Conservation (phyloP, 2,329 filamentous ascomycete genomes). For the Diaporthe helianthi region DNA sequence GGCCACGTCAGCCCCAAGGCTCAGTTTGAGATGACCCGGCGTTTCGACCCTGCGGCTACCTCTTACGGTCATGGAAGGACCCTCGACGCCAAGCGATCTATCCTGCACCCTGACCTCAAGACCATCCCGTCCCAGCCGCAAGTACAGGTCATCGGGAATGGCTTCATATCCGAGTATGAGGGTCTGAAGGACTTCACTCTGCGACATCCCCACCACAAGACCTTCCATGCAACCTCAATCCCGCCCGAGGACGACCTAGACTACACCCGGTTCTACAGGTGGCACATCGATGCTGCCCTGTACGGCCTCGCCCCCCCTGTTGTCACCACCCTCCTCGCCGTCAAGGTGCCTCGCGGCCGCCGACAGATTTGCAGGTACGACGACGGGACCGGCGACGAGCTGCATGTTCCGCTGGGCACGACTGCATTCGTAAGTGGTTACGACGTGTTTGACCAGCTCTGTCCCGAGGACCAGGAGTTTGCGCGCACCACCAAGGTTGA, state of each 20-base stretch:
- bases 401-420: conserved; percentile 75
- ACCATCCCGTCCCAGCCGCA: conserved; percentile 82
- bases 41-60: conserved; percentile 71
- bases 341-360: conserved; percentile 72
- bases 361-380: conserved; percentile 75
- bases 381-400: conserved; percentile 70
- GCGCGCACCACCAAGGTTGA: conserved; percentile 72
- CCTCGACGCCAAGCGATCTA: conserved; percentile 66
- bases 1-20: conserved; percentile 68
- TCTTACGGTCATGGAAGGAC: conserved; percentile 81
- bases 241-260: conserved; percentile 56
- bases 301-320: conserved; percentile 78
- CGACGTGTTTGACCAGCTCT: conserved; percentile 72
- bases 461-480: conserved; percentile 70
- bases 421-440: conserved; percentile 79
- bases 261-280: conserved; percentile 71
- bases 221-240: conserved; percentile 73
- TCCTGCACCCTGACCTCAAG: conserved; percentile 81
- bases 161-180: conserved; percentile 72
- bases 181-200: conserved; percentile 72
- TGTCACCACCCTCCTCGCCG: conserved; percentile 76
- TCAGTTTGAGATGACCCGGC: conserved; percentile 76
- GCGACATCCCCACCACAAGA: conserved; percentile 78
- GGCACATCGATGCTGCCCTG: conserved; percentile 82
- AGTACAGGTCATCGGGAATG: conserved; percentile 82